Base-by-base conservation (phyloP, 352 stramenopile genomes). In the Pythium aquatile region DNA sequence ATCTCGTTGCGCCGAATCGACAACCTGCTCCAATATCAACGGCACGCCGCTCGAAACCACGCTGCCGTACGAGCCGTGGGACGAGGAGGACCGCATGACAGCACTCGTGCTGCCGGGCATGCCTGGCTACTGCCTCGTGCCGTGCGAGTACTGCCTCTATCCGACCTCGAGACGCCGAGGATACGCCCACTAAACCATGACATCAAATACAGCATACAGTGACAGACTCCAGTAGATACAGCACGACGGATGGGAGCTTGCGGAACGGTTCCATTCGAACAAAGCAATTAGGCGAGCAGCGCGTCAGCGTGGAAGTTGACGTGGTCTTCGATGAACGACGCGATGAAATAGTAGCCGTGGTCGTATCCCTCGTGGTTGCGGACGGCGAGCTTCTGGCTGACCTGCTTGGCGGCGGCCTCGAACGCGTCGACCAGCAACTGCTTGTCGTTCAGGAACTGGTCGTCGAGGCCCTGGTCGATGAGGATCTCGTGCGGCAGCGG, bases 311-410 rank as follows among this genome's bases (percentile, higher is more conserved):
- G 96, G 74, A 98, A 94, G 69, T 90, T 82, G 47, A 99, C 72
- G 78, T 99, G 97, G 67, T 99, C 93, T 37, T 97, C 93, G 30
- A 98, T 84, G 68, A 98, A 99, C 2, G 93, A 94, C 65, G 90
- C 81, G 70, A 99, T 98, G 79, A 99, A 99, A 70, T 97, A 98
- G 76, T 99, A 99, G 65, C 85, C 96, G 85, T 99, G 97, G 74
- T 99, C 97, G 74, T 98, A 99, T 44, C 94, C 96, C 17, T 97
- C 85, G 75, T 91, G 72, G 33, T 88, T 89, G 46, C 86, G 84
- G 16, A 97, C 65, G 9, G 76, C 97, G 55, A 96, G 37, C 20
- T 83, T 83, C 72, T 98, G 93, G 53, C 77, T 75, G 40, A 94
- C 85, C 10, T 78, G 82, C 47, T 91, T 81, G 61, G 89, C 93